Conservation (phyloP, 2,329 filamentous ascomycete genomes). For the Alternaria triticina region DNA sequence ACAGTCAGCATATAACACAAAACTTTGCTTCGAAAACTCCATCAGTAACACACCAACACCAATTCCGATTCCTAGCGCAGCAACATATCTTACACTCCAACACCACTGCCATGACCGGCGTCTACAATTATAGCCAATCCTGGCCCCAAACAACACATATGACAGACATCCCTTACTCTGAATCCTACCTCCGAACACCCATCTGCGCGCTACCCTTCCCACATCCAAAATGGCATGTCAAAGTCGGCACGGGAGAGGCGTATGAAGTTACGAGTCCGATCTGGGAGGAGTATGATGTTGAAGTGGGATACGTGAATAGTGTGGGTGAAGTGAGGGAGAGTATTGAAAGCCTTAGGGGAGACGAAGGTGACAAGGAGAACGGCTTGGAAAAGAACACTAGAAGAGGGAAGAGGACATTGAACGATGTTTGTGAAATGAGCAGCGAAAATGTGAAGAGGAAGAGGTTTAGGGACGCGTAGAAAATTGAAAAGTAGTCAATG, state of each 20-base stretch:
- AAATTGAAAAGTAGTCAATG: neutral
- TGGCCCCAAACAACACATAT: neutral
- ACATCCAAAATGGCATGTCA: constrained; percentile 21
- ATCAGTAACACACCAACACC: neutral
- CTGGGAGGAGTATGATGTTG: constrained; percentile 11
- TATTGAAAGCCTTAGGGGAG: constrained; percentile 2
- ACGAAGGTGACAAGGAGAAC: neutral
- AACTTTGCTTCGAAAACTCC: too few species aligned
- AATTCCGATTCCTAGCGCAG: neutral
- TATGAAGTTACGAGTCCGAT: constrained; percentile 16
- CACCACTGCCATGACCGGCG: too few species aligned
- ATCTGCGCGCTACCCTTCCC: constrained; percentile 13
- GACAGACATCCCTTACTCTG: constrained; percentile 12
- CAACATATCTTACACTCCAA: neutral
- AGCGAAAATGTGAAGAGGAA: neutral
- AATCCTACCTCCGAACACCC: constrained; percentile 20
- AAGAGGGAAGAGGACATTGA: neutral
- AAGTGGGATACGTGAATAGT: neutral
- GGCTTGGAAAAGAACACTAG: neutral
- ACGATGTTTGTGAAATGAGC: neutral
- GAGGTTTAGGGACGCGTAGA: neutral
- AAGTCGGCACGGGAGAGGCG: constrained; percentile 1
- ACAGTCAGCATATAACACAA: neutral
- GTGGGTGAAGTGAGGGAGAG: constrained; percentile 10
- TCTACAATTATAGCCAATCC: neutral